phyloP scores from a whole-genome alignment of 805 yeast genomes.

The Naumovozyma castellii region DNA sequence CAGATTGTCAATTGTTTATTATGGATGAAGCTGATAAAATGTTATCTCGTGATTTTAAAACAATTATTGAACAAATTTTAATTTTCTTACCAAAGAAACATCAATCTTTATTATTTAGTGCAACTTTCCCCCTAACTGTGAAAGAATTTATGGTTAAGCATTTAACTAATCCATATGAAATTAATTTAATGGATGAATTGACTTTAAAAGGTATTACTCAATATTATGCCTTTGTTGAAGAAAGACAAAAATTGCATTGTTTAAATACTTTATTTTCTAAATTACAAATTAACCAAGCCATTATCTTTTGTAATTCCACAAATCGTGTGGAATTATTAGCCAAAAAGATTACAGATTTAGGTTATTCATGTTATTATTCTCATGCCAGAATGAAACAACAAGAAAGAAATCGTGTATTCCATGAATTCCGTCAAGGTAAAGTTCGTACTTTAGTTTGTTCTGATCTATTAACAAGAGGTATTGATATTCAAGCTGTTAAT shows the following conservation, averaged over 20 bases:
- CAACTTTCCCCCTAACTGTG: conserved; percentile 93
- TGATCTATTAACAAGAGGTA: conserved; percentile 93
- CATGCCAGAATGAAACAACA: conserved; percentile 97
- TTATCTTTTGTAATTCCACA: conserved; percentile 94
- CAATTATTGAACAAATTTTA: conserved; percentile 78
- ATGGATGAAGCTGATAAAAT: conserved; percentile 99
- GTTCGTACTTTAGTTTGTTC: conserved; percentile 96
- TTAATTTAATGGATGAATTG: conserved; percentile 94
- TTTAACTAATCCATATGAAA: conserved; percentile 85
- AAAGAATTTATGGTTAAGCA: conserved; percentile 88
- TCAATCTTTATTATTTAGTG: conserved; percentile 84
- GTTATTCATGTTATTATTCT: conserved; percentile 91
- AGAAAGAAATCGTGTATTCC: conserved; percentile 95
- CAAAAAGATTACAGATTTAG: conserved; percentile 90
- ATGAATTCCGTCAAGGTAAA: conserved; percentile 95
- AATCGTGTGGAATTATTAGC: conserved; percentile 93
- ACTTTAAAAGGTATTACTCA: conserved; percentile 94
- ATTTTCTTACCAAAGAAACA: conserved; percentile 67
- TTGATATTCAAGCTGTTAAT: conserved; percentile 97
- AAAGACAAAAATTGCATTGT: conserved; percentile 90
- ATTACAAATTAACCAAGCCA: conserved; percentile 90
- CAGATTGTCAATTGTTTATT: conserved; percentile 76
- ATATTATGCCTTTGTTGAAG: conserved; percentile 97
- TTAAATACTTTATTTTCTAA: conserved; percentile 89
- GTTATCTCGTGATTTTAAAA: conserved; percentile 82